These are phyloP conservation scores for Metschnikowia arizonensis DNA, from an alignment of 805 yeast genomes.

Conservation along the genomic window DNA sequence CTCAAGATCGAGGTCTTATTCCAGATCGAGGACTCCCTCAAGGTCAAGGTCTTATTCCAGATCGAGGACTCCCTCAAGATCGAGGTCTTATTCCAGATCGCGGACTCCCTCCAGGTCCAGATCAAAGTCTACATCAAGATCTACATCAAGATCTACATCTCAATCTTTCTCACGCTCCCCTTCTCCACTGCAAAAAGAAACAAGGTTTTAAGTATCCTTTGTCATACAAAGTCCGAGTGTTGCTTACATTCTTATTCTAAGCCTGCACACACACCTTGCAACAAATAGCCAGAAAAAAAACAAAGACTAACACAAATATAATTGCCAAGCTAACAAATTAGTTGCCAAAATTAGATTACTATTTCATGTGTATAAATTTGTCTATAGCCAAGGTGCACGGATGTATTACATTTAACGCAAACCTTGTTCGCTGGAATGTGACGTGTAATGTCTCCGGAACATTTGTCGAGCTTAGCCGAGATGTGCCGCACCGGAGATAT, in stretches of 20 bases:
- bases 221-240: not conserved
- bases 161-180: conserved; percentile 9
- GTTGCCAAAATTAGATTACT: too few relatives aligned
- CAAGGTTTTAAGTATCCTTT: not conserved
- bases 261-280: too few relatives aligned
- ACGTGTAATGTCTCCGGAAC: not conserved
- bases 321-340: too few relatives aligned
- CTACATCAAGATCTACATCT: conserved; percentile 1
- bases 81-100: too few relatives aligned
- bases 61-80: conserved; percentile 9
- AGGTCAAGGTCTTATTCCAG: conserved; percentile 6
- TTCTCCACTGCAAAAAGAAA: not conserved
- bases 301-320: too few relatives aligned
- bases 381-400: not conserved
- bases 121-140: too few relatives aligned
- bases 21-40: conserved; percentile 12
- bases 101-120: too few relatives aligned
- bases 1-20: conserved; percentile 7
- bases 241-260: too few relatives aligned
- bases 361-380: too few relatives aligned
- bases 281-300: too few relatives aligned
- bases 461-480: not conserved
- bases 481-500: conserved; percentile 10
- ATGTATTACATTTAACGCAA: not conserved
- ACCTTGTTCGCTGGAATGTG: not conserved